Conservation (phyloP, 2,329 filamentous ascomycete genomes). For the Phialophora expanda region DNA sequence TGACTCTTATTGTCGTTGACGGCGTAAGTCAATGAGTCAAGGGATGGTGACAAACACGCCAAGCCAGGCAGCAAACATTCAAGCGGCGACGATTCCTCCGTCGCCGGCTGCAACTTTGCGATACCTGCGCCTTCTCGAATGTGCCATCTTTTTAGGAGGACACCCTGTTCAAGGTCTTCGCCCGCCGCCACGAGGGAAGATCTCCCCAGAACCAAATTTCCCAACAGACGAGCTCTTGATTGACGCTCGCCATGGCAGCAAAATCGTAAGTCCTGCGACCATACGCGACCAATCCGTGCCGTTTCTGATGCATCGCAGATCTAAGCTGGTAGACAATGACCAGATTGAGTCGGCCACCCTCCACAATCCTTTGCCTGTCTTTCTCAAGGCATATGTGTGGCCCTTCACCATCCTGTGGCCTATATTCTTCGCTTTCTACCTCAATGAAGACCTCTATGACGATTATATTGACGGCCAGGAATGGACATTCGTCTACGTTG, state of each 20-base stretch:
- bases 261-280: constrained; percentile 26
- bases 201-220: constrained; percentile 9
- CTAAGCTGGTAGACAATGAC: constrained; percentile 78
- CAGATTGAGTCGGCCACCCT: constrained; percentile 89
- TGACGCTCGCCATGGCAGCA: constrained; percentile 40
- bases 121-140: constrained; percentile 12
- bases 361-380: constrained; percentile 80
- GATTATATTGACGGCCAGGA: constrained; percentile 90
- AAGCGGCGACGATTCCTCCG: constrained; percentile 2
- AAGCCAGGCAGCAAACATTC: constrained; percentile 10
- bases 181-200: constrained; percentile 21
- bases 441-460: constrained; percentile 82
- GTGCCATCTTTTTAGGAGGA: constrained; percentile 29
- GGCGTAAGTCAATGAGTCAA: constrained; percentile 7
- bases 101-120: not conserved
- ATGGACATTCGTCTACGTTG: constrained; percentile 97
- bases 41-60: constrained; percentile 5
- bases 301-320: constrained; percentile 25
- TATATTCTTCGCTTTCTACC: constrained; percentile 84
- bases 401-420: constrained; percentile 93
- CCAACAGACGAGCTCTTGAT: constrained; percentile 38
- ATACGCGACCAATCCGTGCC: not conserved
- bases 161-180: constrained; percentile 31
- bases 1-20: constrained; percentile 2
- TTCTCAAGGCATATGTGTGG: constrained; percentile 88